phyloP scores from a whole-genome alignment of 352 stramenopile species.

The Blastocystis sp. region DNA sequence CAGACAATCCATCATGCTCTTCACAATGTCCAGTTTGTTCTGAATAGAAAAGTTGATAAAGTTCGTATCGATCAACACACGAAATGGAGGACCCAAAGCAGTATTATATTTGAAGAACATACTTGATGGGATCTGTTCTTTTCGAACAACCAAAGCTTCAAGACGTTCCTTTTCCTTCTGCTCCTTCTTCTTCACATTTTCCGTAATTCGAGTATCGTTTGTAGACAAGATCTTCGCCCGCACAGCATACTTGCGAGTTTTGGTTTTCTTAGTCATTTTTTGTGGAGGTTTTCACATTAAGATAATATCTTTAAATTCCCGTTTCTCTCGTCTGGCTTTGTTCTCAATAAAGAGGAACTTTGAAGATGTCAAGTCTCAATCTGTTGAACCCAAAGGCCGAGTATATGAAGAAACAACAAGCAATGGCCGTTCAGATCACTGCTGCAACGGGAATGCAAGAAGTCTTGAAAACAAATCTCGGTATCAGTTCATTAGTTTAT shows the following conservation, averaged over 20 bases:
- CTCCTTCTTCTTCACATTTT: constrained; percentile 70
- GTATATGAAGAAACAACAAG: constrained; percentile 88
- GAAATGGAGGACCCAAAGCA: constrained; percentile 91
- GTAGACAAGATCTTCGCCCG: constrained; percentile 95
- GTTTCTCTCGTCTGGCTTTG: background rate
- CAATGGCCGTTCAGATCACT: constrained; percentile 89
- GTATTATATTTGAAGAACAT: constrained; percentile 99
- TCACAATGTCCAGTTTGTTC: constrained; percentile 95
- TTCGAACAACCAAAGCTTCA: constrained; percentile 82
- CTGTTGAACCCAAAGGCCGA: constrained; percentile 86
- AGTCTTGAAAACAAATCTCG: constrained; percentile 83
- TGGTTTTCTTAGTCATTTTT: constrained; percentile 90
- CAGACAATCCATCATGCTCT: constrained; percentile 98
- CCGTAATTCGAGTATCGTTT: constrained; percentile 90
- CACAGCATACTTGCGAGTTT: constrained; percentile 91
- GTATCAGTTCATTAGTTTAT: constrained; percentile 67
- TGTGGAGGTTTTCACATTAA: background rate
- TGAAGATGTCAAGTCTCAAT: constrained; percentile 63
- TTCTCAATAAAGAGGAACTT: background rate
- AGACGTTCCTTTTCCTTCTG: constrained; percentile 78
- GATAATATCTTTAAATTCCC: background rate
- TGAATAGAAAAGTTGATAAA: constrained; percentile 99
- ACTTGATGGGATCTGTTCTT: constrained; percentile 89
- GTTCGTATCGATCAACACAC: constrained; percentile 98
- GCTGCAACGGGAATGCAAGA: constrained; percentile 90